A percentile compares a stretch with the other conserved stretches of the same genome.
Conservation (phyloP, 2,329 filamentous ascomycete species). For the Colletotrichum karsti region DNA sequence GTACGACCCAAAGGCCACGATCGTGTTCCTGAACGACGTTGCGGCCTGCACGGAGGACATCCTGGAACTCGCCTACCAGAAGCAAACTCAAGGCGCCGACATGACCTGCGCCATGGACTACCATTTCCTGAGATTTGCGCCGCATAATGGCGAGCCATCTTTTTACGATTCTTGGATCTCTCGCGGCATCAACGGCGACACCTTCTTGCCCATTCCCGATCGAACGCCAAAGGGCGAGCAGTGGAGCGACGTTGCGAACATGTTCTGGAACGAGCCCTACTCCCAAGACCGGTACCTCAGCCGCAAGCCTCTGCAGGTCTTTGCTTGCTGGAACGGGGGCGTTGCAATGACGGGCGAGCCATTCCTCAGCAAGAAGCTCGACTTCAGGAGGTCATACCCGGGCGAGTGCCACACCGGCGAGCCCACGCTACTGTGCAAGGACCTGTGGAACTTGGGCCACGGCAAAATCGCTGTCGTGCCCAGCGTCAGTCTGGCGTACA, state of each 20-base stretch:
- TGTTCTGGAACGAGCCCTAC: constrained; percentile 60
- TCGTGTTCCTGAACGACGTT: constrained; percentile 65
- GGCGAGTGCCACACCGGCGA: constrained; percentile 64
- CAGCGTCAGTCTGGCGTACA: constrained; percentile 63
- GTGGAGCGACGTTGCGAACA: constrained; percentile 57
- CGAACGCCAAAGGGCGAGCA: constrained; percentile 45
- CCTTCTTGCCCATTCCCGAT: constrained; percentile 60
- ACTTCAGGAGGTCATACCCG: constrained; percentile 49
- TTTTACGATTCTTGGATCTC: constrained; percentile 67
- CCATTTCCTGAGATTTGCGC: constrained; percentile 44
- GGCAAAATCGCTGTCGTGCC: constrained; percentile 65
- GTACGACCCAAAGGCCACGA: constrained; percentile 41
- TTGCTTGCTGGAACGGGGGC: constrained; percentile 69
- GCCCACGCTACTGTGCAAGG: constrained; percentile 64
- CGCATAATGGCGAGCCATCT: constrained; percentile 46
- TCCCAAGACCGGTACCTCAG: constrained; percentile 42
- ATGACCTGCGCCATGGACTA: constrained; percentile 71
- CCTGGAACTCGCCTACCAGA: constrained; percentile 52
- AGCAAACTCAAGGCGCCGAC: constrained; percentile 57
- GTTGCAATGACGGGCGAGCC: constrained; percentile 56
- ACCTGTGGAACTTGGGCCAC: constrained; percentile 60
- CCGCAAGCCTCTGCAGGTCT: constrained; percentile 63
- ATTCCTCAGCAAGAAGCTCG: constrained; percentile 46
- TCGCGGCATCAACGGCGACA: constrained; percentile 59
- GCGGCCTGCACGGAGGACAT: constrained; percentile 63